Base-by-base conservation (phyloP, 139 green algal species). In the Chlorella ohadii region DNA sequence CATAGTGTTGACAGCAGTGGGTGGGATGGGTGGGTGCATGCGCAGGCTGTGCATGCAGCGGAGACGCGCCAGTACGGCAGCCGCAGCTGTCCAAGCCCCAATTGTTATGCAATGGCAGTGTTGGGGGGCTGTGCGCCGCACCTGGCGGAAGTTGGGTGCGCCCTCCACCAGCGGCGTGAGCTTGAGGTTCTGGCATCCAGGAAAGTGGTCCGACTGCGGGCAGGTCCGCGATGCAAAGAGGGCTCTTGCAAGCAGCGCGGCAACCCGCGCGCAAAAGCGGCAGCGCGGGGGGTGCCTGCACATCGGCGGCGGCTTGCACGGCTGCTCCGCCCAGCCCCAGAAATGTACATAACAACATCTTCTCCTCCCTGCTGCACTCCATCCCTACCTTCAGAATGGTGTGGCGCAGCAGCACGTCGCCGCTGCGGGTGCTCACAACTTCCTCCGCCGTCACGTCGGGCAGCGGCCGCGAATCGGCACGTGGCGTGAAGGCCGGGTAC, bases 121-220 rank as follows among this genome's bases (percentile, higher is more conserved):
- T n/a, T n/a, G n/a, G 51, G 2, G 15, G 51, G 11, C 51, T 20
- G 12, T 20, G 59, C 0, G 47, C 31, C 71, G 19, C 79, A 92
- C 93, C 86, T 96, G 91, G 7, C 96, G 91, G 77, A 96, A 99
- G 87, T 99, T 99, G n/a, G 96, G 96, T 0, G 96, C 95, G 5
- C 96, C 96, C 20, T 98, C 94, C 7, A 99, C 33, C 27, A 97
- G 91, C 2, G 96, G 95, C 1, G 88, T 81, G 0, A 99, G 92
- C 86, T 95, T 96, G 66, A 93, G 98, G 88, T 98, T 99, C 75
- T 99, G 96, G 73, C 96, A 98, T 38, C 96, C 39, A 41, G 70
- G 39, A 31, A 88, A 77, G 70, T 77, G 59, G 34, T 84, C 39
- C 11, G 68, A 79, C 67, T 55, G 59, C 31, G 56, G 12, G 9